Base-by-base conservation (phyloP, 2,329 filamentous ascomycete genomes). In the Microcyclosporella mali region DNA sequence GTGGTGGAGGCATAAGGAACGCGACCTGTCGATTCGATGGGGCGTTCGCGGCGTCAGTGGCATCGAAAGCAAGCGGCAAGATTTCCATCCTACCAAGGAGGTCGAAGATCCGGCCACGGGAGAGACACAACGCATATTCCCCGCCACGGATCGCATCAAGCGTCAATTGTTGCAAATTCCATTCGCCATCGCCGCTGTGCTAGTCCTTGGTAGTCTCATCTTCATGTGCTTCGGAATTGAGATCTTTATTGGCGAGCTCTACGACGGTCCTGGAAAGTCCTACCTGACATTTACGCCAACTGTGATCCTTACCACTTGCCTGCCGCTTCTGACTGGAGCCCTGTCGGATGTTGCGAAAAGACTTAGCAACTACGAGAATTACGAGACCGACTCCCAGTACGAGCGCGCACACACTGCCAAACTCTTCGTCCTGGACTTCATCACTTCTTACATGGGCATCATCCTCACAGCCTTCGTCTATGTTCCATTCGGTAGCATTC, bases 351-450 rank as follows among this genome's bases (percentile, higher is more conserved):
- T 92, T 51, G 92, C 90, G 3, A 82, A 83, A 12, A 77, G 71
- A 25, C 70, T 98, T 31, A 95, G 85, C 0, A 74, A 88, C 11
- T 81, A 81, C 53, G 92, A 98, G 60, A 98, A 98, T 60, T 95
- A 97, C 63, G 85, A 89, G 56, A 97, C 88, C 0, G 77, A 85
- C 45, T 87, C 89, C 52, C 82, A 82, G 11, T 85, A 95, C 57
- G 81, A 94, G 47, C 79, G 85, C 15, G 85, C 89, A 1, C 78
- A 95, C 60, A 87, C 92, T 0, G 82, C 86, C 45, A 98, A 98
- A 71, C 84, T 94, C 27, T 97, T 98, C 59, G 81, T 97, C 11
- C 78, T 97, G 59, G 94, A 95, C 70, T 95, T 95, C 67, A 90
- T 97, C 66, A 94, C 88, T 4, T 94, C 89, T 0, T 97, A 95